Conservation (phyloP, 2,329 filamentous ascomycete genomes). For the Teratosphaeria zuluensis region DNA sequence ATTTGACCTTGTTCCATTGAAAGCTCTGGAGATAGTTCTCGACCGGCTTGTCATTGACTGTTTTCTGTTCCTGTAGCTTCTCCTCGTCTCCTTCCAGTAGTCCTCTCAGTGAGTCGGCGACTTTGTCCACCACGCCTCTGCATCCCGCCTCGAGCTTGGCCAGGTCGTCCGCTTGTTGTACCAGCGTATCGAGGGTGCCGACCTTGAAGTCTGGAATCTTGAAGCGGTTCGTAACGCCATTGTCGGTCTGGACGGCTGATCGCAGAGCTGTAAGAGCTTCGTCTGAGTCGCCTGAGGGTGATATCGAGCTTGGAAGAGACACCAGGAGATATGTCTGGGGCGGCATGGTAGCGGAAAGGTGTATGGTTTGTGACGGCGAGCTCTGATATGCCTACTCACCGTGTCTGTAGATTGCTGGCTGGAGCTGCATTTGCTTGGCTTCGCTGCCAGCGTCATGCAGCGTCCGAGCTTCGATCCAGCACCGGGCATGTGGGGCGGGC, state of each 20-base stretch:
- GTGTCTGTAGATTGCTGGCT: not conserved
- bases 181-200: slow-evolving; percentile 85
- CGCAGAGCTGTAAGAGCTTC: slow-evolving; percentile 72
- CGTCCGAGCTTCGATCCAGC: slow-evolving; percentile 3
- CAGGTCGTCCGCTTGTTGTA: slow-evolving; percentile 93
- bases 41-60: slow-evolving; percentile 85
- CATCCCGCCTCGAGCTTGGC: slow-evolving; percentile 76
- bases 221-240: slow-evolving; percentile 68
- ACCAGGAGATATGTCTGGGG: slow-evolving; percentile 68
- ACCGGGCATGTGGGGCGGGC: not conserved
- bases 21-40: slow-evolving; percentile 86
- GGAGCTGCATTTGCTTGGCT: slow-evolving; percentile 1
- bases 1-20: slow-evolving; percentile 96
- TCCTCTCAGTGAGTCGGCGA: slow-evolving; percentile 72
- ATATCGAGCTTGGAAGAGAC: slow-evolving; percentile 80
- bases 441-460: not conserved
- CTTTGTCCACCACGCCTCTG: slow-evolving; percentile 75
- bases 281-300: slow-evolving; percentile 67
- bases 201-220: slow-evolving; percentile 93
- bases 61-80: slow-evolving; percentile 77
- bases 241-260: slow-evolving; percentile 61
- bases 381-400: not conserved
- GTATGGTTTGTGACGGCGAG: not conserved
- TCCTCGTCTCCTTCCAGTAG: slow-evolving; percentile 78
- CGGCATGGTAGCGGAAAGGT: slow-evolving; percentile 15